Evolutionary conservation across 2,329 filamentous ascomycete species (phyloP), one percentile per base, ranked within the genome.

Genomic region (Talaromyces sp.): DNA sequence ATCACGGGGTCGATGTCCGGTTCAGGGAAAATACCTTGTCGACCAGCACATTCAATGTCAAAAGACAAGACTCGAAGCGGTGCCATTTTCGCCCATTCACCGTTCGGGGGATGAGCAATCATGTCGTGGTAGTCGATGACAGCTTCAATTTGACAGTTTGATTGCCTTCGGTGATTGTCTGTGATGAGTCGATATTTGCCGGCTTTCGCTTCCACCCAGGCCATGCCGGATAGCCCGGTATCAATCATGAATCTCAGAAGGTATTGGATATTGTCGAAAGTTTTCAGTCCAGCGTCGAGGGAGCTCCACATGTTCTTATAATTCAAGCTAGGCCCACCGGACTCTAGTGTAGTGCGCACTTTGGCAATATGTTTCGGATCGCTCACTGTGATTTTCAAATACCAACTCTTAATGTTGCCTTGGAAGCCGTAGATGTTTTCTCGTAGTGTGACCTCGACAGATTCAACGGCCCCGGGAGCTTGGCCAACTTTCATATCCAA

Each of bases 81-180:
- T 0, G 95, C 94, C 87, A 97, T 97, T 75, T 97, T 99, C 24
- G 91, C 90, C 91, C 93, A 99, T 69, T 97, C 92, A 16, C 92
- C 93, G 61, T 94, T 88, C 2, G 92, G 86, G 44, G 89, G 85
- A 72, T 97, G 93, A 9, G 94, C 86, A 57, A 97, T 86, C 8
- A 99, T 78, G 65, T 97, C 87, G 53, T 80, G 78, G 66, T 95
- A 96, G 70, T 88, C 86, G 51, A 96, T 84, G 62, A 87, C 82
- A 11, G 93, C 94, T 75, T 99, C 94, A 59, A 99, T 96, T 73
- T 99, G 94, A 71, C 94, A 97, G 65, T 91, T 96, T 2, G 93
- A 97, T 59, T 96, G 89, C 56, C 86, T 83, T 54, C 87, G 81
- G 50, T 82, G 73, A 11, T 83, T 75, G 1, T 84, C 16, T 4